Percentiles rank a stretch among this genome's conserved stretches.
These are phyloP conservation scores for Ustilago xerochloae DNA, from an alignment of 1,284 basidiomycete genomes.

Conservation along the genomic window DNA sequence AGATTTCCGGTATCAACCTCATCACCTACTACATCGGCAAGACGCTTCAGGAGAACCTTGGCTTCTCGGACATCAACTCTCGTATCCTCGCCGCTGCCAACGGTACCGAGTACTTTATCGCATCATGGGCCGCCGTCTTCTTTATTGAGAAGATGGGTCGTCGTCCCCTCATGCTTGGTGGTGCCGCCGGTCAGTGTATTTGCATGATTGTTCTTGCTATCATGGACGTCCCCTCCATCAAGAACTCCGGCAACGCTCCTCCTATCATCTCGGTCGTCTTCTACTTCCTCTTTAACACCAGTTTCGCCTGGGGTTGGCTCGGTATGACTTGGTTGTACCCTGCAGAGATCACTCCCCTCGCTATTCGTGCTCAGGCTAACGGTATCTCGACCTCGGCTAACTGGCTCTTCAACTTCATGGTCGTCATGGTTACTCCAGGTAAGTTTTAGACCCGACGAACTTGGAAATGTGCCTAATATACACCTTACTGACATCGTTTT, in stretches of 20 bases:
- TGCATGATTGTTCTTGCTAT: slow-evolving; percentile 60
- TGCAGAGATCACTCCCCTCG: slow-evolving; percentile 64
- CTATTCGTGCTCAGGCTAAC: slow-evolving; percentile 62
- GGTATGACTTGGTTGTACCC: slow-evolving; percentile 68
- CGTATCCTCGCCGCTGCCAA: slow-evolving; percentile 65
- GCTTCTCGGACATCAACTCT: slow-evolving; percentile 54
- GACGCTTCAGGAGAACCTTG: slow-evolving; percentile 61
- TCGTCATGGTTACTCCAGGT: slow-evolving; percentile 63
- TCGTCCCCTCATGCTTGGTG: slow-evolving; percentile 62
- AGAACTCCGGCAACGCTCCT: slow-evolving; percentile 28
- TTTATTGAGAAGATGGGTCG: slow-evolving; percentile 62
- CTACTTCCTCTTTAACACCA: slow-evolving; percentile 65
- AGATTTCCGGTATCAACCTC: slow-evolving; percentile 64
- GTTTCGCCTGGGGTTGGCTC: slow-evolving; percentile 66
- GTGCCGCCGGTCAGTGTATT: slow-evolving; percentile 56
- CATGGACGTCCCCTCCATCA: slow-evolving; percentile 27
- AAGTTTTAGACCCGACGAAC: too few relatives aligned
- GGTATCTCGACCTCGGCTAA: slow-evolving; percentile 62
- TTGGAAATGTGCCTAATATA: too few relatives aligned
- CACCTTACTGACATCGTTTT: background rate
- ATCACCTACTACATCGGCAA: slow-evolving; percentile 67
- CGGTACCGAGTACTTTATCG: slow-evolving; percentile 67
- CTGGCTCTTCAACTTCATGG: slow-evolving; percentile 65
- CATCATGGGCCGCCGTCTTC: slow-evolving; percentile 63
- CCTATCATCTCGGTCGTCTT: slow-evolving; percentile 57